Conservation (phyloP, 371 early-diverging fungal genomes). For the Thermomucor indicae-seudaticae region DNA sequence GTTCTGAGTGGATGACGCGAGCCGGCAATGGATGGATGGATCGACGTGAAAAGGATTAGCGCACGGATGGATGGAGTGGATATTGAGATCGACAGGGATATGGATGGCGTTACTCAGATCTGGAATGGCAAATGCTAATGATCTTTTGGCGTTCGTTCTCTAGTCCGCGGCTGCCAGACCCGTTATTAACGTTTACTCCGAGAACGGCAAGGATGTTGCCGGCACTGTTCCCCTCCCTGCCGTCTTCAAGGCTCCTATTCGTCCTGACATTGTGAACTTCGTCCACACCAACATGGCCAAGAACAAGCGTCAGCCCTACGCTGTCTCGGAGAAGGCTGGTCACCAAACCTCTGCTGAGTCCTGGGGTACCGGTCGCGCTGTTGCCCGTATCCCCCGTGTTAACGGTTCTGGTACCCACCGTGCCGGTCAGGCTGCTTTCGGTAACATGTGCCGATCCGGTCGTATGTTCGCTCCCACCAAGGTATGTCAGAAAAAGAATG, state of each 20-base stretch:
- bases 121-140: no score
- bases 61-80: no score
- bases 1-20: no score
- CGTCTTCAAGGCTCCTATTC: slow-evolving; percentile 98
- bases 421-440: slow-evolving; percentile 99
- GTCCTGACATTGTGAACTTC: slow-evolving; percentile 96
- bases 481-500: no score
- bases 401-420: slow-evolving; percentile 99
- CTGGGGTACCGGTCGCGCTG: slow-evolving; percentile 99
- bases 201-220: slow-evolving; percentile 67
- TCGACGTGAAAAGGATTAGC: no score
- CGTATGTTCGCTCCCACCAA: slow-evolving; percentile 99
- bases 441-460: slow-evolving; percentile 99
- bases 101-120: no score
- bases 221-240: slow-evolving; percentile 89
- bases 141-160: no score
- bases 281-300: slow-evolving; percentile 98
- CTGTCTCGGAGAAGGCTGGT: slow-evolving; percentile 98
- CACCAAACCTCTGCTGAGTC: slow-evolving; percentile 99
- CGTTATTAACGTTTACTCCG: slow-evolving; percentile 89
- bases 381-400: slow-evolving; percentile 99
- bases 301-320: slow-evolving; percentile 99
- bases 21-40: no score
- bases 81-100: no score
- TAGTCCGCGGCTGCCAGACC: slow-evolving; percentile 85